Evolutionary conservation across 345 rosid species (phyloP).

Genomic region (Bruguiera parviflora): DNA sequence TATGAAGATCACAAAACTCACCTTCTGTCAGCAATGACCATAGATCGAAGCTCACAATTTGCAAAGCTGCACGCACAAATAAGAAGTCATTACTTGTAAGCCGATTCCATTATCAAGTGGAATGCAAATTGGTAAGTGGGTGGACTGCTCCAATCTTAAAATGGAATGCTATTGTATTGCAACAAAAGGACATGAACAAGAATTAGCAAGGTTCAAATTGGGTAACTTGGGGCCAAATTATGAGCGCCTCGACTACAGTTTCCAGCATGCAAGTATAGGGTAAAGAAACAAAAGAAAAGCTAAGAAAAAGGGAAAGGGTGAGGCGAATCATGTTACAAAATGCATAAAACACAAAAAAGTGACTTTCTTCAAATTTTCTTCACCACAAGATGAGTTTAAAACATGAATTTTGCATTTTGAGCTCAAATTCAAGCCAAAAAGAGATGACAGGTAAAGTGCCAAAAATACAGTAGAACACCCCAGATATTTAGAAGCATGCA

Average conservation of each 20-base stretch:
- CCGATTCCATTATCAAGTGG: not conserved
- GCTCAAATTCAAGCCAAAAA: not conserved
- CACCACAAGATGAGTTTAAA: not conserved
- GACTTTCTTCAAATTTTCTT: not conserved
- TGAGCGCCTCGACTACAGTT: too few species aligned
- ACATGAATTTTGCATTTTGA: not conserved
- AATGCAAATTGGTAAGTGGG: not conserved
- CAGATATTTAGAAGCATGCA: not conserved
- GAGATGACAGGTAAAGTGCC: not conserved
- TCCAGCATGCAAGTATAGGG: too few species aligned
- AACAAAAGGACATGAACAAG: too few species aligned
- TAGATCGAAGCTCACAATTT: slow-evolving; percentile 94
- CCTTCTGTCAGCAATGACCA: slow-evolving; percentile 82
- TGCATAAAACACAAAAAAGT: too few species aligned
- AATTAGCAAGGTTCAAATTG: too few species aligned
- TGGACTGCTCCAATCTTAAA: not conserved
- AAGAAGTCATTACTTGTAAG: slow-evolving; percentile 14
- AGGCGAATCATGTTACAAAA: too few species aligned
- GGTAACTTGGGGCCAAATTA: too few species aligned
- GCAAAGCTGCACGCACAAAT: slow-evolving; percentile 57
- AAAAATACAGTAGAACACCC: not conserved
- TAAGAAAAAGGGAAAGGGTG: too few species aligned
- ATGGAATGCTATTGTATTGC: not conserved
- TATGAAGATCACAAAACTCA: slow-evolving; percentile 20
- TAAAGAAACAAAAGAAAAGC: too few species aligned